Conservation (phyloP, 768 basidiomycete species). For the Kwoniella mangroviensis region DNA sequence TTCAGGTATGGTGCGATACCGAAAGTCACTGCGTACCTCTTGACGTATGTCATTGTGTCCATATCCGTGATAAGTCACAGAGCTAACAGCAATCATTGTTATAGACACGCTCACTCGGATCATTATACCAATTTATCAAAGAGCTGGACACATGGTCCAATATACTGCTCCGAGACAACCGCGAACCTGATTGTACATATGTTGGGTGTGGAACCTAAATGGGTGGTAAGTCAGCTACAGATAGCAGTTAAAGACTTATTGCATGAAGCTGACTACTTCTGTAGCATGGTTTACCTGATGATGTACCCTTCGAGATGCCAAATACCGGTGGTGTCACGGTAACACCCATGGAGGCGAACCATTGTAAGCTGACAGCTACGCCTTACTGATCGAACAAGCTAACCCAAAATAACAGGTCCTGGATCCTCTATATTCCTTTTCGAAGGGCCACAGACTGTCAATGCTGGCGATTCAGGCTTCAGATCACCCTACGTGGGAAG, state of each 20-base stretch:
- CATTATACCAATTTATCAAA: slow-evolving; percentile 91
- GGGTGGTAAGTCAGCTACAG: slow-evolving; percentile 64
- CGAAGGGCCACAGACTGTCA: slow-evolving; percentile 84
- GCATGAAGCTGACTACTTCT: slow-evolving; percentile 6
- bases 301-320: slow-evolving; percentile 74
- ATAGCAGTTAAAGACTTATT: too few relatives aligned
- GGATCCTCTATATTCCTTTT: slow-evolving; percentile 94
- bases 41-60: slow-evolving; percentile 68
- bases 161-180: slow-evolving; percentile 94
- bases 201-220: slow-evolving; percentile 83
- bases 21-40: slow-evolving; percentile 83
- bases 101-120: slow-evolving; percentile 95
- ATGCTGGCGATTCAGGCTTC: slow-evolving; percentile 83
- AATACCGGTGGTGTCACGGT: slow-evolving; percentile 83
- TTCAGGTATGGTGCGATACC: slow-evolving; percentile 93
- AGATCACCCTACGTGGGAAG: slow-evolving; percentile 75
- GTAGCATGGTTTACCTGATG: slow-evolving; percentile 75
- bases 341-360: slow-evolving; percentile 96
- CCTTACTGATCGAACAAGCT: not conserved
- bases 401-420: slow-evolving; percentile 62
- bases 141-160: slow-evolving; percentile 86
- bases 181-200: slow-evolving; percentile 90
- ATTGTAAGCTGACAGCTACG: slow-evolving; percentile 65
- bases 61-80: not conserved
- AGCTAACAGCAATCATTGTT: slow-evolving; percentile 3